Evolutionary conservation across 169 alveolate genomes (phyloP).

Genomic region (Theileria equi): DNA sequence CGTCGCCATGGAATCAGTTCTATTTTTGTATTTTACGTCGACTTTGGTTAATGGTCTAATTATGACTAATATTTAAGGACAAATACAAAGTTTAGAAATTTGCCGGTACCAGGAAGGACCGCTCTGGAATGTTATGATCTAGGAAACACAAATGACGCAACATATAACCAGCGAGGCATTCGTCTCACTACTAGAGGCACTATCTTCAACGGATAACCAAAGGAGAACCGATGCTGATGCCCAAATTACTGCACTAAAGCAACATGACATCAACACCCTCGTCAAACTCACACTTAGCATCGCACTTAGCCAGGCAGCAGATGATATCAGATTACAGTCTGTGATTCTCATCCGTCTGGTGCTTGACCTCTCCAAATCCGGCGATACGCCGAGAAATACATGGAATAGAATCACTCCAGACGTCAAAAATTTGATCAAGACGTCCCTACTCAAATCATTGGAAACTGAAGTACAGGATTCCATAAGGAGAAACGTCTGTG

Average conservation of each 20-base stretch:
- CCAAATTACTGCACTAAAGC: constrained; percentile 61
- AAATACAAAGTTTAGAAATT: not conserved
- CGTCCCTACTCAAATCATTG: constrained; percentile 62
- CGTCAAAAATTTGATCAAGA: constrained; percentile 59
- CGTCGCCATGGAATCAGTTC: not conserved
- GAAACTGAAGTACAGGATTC: constrained; percentile 64
- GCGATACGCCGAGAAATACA: constrained; percentile 54
- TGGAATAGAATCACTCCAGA: constrained; percentile 65
- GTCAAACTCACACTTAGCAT: constrained; percentile 65
- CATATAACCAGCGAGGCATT: constrained; percentile 48
- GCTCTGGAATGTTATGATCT: not conserved
- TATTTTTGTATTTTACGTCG: not conserved
- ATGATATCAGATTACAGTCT: constrained; percentile 72
- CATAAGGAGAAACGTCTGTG: constrained; percentile 71
- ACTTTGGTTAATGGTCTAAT: not conserved
- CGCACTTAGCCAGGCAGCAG: constrained; percentile 64
- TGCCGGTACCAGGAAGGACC: not conserved
- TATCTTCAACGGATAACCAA: constrained; percentile 67
- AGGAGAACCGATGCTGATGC: constrained; percentile 72
- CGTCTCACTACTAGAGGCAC: constrained; percentile 68
- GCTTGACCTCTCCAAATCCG: constrained; percentile 65
- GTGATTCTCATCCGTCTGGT: constrained; percentile 65
- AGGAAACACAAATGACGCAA: constrained; percentile 10
- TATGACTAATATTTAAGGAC: not conserved
- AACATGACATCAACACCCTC: constrained; percentile 62